phyloP scores from a whole-genome alignment of 495 filamentous ascomycete species.

The Tuber borchii region DNA sequence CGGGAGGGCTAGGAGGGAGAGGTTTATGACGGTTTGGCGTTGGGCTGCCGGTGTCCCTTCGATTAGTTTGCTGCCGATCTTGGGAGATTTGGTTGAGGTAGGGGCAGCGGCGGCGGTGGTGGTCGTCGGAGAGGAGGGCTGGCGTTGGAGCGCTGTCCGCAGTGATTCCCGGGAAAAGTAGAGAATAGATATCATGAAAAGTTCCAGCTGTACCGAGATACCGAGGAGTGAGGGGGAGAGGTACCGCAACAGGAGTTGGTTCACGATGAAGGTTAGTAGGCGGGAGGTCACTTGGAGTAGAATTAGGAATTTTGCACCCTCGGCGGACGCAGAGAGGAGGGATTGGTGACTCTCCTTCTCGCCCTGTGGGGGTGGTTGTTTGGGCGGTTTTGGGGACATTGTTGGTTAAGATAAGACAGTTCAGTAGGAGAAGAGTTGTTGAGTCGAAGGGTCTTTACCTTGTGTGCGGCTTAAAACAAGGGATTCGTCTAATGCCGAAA shows the following conservation, averaged over 20 bases:
- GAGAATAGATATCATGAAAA: constrained; percentile 78
- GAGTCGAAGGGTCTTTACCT: constrained; percentile 8
- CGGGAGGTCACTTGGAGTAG: constrained; percentile 76
- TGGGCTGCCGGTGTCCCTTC: constrained; percentile 32
- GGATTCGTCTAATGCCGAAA: neutral
- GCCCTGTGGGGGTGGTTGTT: constrained; percentile 10
- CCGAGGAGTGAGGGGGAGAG: constrained; percentile 78
- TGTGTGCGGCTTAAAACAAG: constrained; percentile 23
- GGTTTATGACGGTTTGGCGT: constrained; percentile 72
- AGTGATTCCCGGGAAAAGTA: constrained; percentile 89
- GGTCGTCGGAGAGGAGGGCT: constrained; percentile 46
- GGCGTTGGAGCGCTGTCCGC: constrained; percentile 76
- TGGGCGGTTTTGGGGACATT: constrained; percentile 21
- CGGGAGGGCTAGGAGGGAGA: constrained; percentile 68
- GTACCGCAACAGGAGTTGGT: constrained; percentile 80
- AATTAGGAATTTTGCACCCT: constrained; percentile 78
- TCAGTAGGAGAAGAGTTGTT: neutral
- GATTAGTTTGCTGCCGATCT: constrained; percentile 14
- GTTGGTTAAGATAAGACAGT: neutral
- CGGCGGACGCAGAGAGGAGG: constrained; percentile 51
- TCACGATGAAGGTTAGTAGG: constrained; percentile 78
- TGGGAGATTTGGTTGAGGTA: constrained; percentile 15
- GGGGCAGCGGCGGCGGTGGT: constrained; percentile 22
- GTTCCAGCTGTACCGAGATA: constrained; percentile 78
- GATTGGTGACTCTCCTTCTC: constrained; percentile 19